Base-by-base conservation (phyloP, 2,329 filamentous ascomycete species). In the Stachybotrys echinatus region DNA sequence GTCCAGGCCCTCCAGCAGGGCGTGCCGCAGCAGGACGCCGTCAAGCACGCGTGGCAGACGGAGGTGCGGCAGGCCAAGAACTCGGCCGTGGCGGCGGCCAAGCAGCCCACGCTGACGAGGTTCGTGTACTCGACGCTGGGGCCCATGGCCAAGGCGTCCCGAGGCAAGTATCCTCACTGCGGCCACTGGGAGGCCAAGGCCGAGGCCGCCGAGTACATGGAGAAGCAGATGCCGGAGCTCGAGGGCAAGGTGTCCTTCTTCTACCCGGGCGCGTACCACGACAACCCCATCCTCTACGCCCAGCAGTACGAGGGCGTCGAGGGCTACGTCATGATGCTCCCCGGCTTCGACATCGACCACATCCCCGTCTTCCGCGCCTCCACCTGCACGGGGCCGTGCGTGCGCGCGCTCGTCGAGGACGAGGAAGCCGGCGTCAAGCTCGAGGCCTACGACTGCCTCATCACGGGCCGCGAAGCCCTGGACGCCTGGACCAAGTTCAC, bases 21-120 rank as follows among this genome's bases (percentile, higher is more conserved):
- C 4, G 61, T 62, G 45, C 69, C 68, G 1, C 48, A 55, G 7
- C 60, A 65, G 5, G 65, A 62, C 0, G 68, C 65, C 51, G 62
- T 69, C 8, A 55, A 59, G 23, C 69, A 68, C 34, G 72, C 70
- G 0, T 75, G 72, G 47, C 65, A 75, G 0, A 59, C 69, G 1
- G 80, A 83, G 58, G 54, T 69, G 3, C 62, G 63, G 14, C 74
- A 81, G 48, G 78, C 79, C 0, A 74, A 70, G 50, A 83, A 82
- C 50, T 74, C 81, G 3, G 73, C 72, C 3, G 69, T 76, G 50
- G 79, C 75, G 0, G 78, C 77, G 0, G 72, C 72, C 3, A 55
- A 58, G 3, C 65, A 61, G 0, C 56, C 61, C 0, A 65, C 67
- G 0, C 61, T 80, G 1, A 70, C 73, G 21, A 68, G 69, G 4